phyloP scores from a whole-genome alignment of 2,329 filamentous ascomycete genomes.

The Venturia carpophila region DNA sequence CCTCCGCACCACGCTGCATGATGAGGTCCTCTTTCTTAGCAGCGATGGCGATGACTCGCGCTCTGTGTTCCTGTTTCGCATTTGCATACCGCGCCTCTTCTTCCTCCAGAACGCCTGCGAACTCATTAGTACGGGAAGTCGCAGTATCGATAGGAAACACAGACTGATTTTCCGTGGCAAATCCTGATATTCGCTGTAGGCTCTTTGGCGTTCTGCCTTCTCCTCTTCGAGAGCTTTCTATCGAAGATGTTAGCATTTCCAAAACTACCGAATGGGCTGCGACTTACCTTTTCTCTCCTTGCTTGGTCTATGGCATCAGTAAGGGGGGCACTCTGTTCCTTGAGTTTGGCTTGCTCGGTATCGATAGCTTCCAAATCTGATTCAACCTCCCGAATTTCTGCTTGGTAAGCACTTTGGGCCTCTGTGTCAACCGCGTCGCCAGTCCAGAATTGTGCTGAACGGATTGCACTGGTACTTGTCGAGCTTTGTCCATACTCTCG shows the following conservation, averaged over 20 bases:
- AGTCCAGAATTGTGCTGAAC: slow-evolving; percentile 66
- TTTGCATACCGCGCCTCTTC: not conserved
- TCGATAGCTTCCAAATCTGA: slow-evolving; percentile 34
- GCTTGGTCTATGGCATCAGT: not conserved
- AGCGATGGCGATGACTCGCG: slow-evolving; percentile 21
- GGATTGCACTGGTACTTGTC: slow-evolving; percentile 58
- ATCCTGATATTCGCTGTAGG: slow-evolving; percentile 20
- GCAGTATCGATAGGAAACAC: not conserved
- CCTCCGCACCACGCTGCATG: slow-evolving; percentile 30
- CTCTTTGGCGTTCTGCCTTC: slow-evolving; percentile 27
- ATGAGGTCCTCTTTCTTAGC: slow-evolving; percentile 1
- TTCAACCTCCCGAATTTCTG: slow-evolving; percentile 44
- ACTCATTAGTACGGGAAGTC: not conserved
- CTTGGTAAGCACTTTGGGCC: slow-evolving; percentile 44
- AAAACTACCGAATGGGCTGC: not conserved
- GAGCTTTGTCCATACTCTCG: slow-evolving; percentile 72
- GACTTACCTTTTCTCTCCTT: not conserved
- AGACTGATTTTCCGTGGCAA: slow-evolving; percentile 17
- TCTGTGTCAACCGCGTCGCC: slow-evolving; percentile 64
- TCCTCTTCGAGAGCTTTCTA: slow-evolving; percentile 22
- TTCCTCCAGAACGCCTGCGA: slow-evolving; percentile 20
- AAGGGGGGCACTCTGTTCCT: slow-evolving; percentile 20
- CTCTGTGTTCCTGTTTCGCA: not conserved
- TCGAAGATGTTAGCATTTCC: not conserved
- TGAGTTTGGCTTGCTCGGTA: slow-evolving; percentile 37